Conservation (phyloP, 1,139 yeast species). For the Yamadazyma epiphylla region DNA sequence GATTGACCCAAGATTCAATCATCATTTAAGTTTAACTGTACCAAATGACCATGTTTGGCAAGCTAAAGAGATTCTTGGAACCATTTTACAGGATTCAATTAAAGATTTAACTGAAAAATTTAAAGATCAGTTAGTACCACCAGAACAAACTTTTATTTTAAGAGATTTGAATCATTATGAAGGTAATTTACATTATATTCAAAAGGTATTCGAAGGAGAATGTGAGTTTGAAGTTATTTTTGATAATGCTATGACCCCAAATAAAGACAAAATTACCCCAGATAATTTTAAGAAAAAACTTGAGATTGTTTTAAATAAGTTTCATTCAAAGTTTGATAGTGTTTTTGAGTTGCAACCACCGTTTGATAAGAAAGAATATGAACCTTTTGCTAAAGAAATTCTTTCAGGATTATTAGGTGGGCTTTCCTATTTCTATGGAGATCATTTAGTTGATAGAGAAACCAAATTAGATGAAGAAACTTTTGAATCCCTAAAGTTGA, state of each 20-base stretch:
- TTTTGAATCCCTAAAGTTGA: conserved; percentile 51
- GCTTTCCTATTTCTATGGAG: conserved; percentile 85
- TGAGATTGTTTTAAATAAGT: conserved; percentile 27
- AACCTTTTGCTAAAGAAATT: conserved; percentile 68
- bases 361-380: conserved; percentile 43
- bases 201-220: conserved; percentile 69
- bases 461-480: conserved; percentile 65
- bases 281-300: conserved; percentile 40
- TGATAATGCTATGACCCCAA: conserved; percentile 43
- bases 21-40: conserved; percentile 64
- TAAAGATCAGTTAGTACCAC: conserved; percentile 20
- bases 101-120: conserved; percentile 39
- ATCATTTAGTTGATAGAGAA: conserved; percentile 73
- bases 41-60: conserved; percentile 78
- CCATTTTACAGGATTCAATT: conserved; percentile 67
- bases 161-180: conserved; percentile 59
- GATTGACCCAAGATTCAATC: conserved; percentile 53
- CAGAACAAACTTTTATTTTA: conserved; percentile 50
- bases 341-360: conserved; percentile 58
- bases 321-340: conserved; percentile 53
- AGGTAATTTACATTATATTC: conserved; percentile 79
- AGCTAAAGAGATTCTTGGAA: conserved; percentile 71
- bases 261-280: conserved; percentile 37
- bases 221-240: conserved; percentile 74
- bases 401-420: conserved; percentile 88